Conservation (phyloP, 2,329 filamentous ascomycete genomes). For the Claviceps sp. region DNA sequence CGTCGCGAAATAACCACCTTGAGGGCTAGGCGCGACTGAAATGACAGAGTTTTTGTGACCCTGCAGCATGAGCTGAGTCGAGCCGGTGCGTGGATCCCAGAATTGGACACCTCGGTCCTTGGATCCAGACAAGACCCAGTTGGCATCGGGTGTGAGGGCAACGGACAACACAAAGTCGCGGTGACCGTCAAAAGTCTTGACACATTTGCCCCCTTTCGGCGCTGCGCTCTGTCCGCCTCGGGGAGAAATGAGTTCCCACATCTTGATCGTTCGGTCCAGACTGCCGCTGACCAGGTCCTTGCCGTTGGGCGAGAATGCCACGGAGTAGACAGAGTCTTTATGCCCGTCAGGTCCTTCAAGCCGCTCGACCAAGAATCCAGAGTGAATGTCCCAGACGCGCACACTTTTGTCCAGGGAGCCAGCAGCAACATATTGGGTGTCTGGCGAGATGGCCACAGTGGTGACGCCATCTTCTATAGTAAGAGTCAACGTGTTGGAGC, state of each 20-base stretch:
- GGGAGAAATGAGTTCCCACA: slow-evolving; percentile 82
- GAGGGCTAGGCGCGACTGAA: slow-evolving; percentile 86
- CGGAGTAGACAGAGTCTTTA: slow-evolving; percentile 93
- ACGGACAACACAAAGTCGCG: slow-evolving; percentile 96
- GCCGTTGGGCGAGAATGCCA: slow-evolving; percentile 89
- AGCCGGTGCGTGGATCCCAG: slow-evolving; percentile 90
- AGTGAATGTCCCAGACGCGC: slow-evolving; percentile 85
- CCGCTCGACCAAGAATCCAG: slow-evolving; percentile 76
- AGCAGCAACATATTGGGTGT: slow-evolving; percentile 86
- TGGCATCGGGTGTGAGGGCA: slow-evolving; percentile 82
- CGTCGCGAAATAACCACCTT: slow-evolving; percentile 80
- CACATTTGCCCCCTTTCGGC: slow-evolving; percentile 78
- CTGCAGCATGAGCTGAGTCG: slow-evolving; percentile 95
- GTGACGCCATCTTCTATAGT: slow-evolving; percentile 95
- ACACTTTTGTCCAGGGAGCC: slow-evolving; percentile 97
- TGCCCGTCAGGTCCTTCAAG: slow-evolving; percentile 89
- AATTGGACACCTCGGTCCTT: slow-evolving; percentile 98
- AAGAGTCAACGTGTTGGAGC: slow-evolving; percentile 69
- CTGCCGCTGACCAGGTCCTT: slow-evolving; percentile 88
- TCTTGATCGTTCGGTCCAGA: slow-evolving; percentile 97
- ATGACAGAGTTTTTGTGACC: slow-evolving; percentile 99
- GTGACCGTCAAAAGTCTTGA: slow-evolving; percentile 95
- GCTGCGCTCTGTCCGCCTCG: slow-evolving; percentile 52
- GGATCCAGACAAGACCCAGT: slow-evolving; percentile 93
- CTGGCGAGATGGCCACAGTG: slow-evolving; percentile 91